Evolutionary conservation across 208 protist species (phyloP), one percentile per base, ranked within the genome.

Genomic region (Porcisia hertigi): DNA sequence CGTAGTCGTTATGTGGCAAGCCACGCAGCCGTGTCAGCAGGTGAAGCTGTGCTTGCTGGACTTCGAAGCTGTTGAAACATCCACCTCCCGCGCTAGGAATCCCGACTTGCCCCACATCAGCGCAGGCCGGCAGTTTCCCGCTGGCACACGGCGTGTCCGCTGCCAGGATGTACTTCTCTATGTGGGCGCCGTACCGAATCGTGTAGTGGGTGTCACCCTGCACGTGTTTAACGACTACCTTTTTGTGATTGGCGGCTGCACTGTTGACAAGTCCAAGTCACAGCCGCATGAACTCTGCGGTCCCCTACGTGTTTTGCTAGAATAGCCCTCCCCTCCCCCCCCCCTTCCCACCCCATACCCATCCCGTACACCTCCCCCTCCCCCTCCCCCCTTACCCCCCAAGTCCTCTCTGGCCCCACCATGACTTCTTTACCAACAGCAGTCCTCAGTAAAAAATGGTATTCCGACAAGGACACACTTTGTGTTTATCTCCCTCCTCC

Each of bases 221-320:
- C 86, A 93, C 69, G 66, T 84, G 20, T 79, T 76, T 49, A 72
- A 80, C 45, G 81, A 80, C 45, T 93, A 92, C 63, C 69, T 93
- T 1, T 91, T 92, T 67, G 77, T 92, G 34, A 71, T 89, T 45
- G 85, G 85, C 12, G 76, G 69, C 57, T 75, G 71, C 69, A 74
- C 25, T 14, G 76, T 41, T 16, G 75, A 77, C 58, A 79, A 77
- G 45, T 74, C 78, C 23, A 82, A 77, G 39, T 47, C 53, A 9
- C 70, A 80, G 16, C 73, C 80, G 5, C 69, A 84, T 53, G 54
- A 79, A 3, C 54, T 84, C 4, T 80, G 75, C 30, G 80, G 75
- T 3, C 80, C 80, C 12, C 64, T 81, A 49, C 80, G 80, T 14
- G 70, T 81, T 62, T 36, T 81, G 20, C 41, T 81, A 5, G 76